Evolutionary conservation across 2,329 filamentous ascomycete genomes (phyloP), one percentile per base, ranked within the genome.

Genomic region (Hirsutella minnesotensis): DNA sequence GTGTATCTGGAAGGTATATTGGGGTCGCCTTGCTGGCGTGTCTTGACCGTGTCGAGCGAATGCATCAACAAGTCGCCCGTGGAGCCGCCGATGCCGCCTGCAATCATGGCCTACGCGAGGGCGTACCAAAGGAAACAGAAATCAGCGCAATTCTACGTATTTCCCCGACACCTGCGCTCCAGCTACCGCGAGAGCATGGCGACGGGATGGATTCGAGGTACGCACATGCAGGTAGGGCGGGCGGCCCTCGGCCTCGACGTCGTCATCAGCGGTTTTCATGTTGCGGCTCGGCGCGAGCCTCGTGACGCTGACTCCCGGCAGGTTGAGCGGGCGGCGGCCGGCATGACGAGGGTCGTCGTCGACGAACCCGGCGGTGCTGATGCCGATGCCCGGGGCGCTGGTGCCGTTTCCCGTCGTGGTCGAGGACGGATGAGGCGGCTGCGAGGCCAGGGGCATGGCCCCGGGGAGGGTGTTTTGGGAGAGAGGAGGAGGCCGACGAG

Each of bases 41-140:
- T 98, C 68, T 98, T 98, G 55, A 98, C 92, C 1, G 92, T 98
- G 63, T 98, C 92, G 57, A 98, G 76, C 38, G 90, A 96, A 68
- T 98, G 92, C 92, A 98, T 98, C 51, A 98, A 70, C 75, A 98
- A 84, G 63, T 98, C 92, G 46, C 94, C 92, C 44, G 84, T 94
- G 15, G 86, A 89, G 42, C 92, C 92, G 57, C 94, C 92, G 42
- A 94, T 70, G 46, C 90, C 92, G 57, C 92, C 92, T 29, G 92
- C 92, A 56, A 98, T 73, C 89, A 96, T 98, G 60, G 85, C 81
- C 87, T 95, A 39, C 19, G 21, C 8, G n/a, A 3, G 2, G n/a
- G 21, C n/a, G 29, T 36, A n/a, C n/a, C n/a, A n/a, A n/a, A n/a
- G n/a, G n/a, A n/a, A n/a, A n/a, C n/a, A n/a, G n/a, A n/a, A 34